Conservation (phyloP, 441 rosid species). For the Hura crepitans region DNA sequence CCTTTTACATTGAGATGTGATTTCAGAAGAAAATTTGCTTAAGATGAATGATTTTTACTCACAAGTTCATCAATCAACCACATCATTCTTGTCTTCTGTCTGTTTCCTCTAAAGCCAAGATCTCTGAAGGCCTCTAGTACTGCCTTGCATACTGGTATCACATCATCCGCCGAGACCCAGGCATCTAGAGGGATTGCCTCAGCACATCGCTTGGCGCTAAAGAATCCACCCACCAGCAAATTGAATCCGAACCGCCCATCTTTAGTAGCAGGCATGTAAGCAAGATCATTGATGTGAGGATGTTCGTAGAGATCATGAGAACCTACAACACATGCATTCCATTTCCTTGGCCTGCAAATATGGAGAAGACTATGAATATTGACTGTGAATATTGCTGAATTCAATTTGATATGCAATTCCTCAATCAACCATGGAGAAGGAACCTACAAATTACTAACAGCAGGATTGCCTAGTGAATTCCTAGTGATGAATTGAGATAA, state of each 20-base stretch:
- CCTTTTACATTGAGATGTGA: neutral
- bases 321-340: slow-evolving; percentile 93
- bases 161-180: slow-evolving; percentile 81
- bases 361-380: neutral
- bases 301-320: slow-evolving; percentile 94
- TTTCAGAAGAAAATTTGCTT: neutral
- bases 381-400: no score
- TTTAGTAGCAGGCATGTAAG: slow-evolving; percentile 88
- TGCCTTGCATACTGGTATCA: slow-evolving; percentile 66
- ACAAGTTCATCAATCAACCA: slow-evolving; percentile 95
- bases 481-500: slow-evolving; percentile 74
- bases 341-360: slow-evolving; percentile 76
- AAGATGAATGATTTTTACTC: slow-evolving; percentile 27
- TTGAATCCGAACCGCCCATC: slow-evolving; percentile 77
- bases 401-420: neutral
- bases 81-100: slow-evolving; percentile 97
- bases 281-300: slow-evolving; percentile 93
- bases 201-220: slow-evolving; percentile 75
- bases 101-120: slow-evolving; percentile 80
- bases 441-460: slow-evolving; percentile 68
- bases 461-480: slow-evolving; percentile 64
- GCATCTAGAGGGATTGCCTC: slow-evolving; percentile 93
- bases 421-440: neutral
- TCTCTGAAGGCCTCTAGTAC: slow-evolving; percentile 78
- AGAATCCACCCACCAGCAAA: slow-evolving; percentile 90